Base-by-base conservation (phyloP, 2,329 filamentous ascomycete genomes). In the Botrytis deweyae region DNA sequence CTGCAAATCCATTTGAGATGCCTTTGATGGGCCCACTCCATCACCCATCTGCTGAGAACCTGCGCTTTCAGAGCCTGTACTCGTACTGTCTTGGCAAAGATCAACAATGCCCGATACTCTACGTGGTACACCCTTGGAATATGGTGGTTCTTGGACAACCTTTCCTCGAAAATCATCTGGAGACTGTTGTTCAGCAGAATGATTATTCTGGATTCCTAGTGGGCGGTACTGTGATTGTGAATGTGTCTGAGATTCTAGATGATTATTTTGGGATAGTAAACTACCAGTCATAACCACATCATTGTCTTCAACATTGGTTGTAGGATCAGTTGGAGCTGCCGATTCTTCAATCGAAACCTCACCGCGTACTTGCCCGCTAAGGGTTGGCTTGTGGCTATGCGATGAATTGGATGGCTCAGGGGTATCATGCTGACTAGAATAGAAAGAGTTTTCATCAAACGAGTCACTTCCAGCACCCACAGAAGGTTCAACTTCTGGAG, bases 391-490 rank as follows among this genome's bases (percentile, higher is more conserved):
- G 70, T 76, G 77, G 69, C 73, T 76, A 68, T 76, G 74, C 59
- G 78, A 76, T 58, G 84, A 84, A 74, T 84, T 83, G 68, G 84
- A 84, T 44, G 86, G 87, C 73, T 89, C 86, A 75, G 89, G 88
- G 76, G 94, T 97, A 82, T 95, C 93, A 85, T 95, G 91, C 84
- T 92, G 93, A 84, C 95, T 98, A 78, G 95, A 98, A 86, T 98
- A 98, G 83, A 97, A 97, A 59, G 94, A 96, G 81, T 97, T 94
- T 82, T 97, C 92, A 84, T 98, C 94, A 84, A 94, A 93, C 52
- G 93, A 96, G 82, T 95, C 93, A 87, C 87, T 92, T 80, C 88
- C 87, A 82, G 90, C 89, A 83, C 81, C 83, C 82, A 83, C 79
- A 78, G 83, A 86, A 78, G 86, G 86, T 84, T 89, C 88, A 86